Base-by-base conservation (phyloP, 2,329 filamentous ascomycete genomes). In the Emergomyces africanus region DNA sequence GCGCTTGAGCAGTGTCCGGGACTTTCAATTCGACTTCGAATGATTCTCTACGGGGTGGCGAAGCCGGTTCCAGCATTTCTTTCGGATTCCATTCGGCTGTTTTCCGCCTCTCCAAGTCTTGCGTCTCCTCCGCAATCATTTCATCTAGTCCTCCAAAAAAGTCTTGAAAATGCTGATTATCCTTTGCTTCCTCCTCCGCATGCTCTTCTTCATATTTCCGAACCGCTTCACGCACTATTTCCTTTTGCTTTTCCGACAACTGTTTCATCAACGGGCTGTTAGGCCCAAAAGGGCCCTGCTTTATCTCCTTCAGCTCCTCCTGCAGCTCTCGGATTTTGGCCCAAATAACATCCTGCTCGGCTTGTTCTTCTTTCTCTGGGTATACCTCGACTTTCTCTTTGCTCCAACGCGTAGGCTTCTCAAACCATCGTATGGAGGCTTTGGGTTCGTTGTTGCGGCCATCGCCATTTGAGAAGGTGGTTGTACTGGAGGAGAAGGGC, bases 191-290 rank as follows among this genome's bases (percentile, higher is more conserved):
- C 25, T 61, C 54, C 41, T 67, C 62, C 23, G 67, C 68, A 46
- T 73, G 66, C 54, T 75, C 69, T 9, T 67, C 69, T n/a, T 74
- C 72, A 61, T 73, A 70, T 66, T 74, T 71, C 20, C 68, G 68
- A 30, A 78, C 63, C n/a, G 73, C 75, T 61, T 76, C 72, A 18
- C 76, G 65, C 12, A 74, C 70, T 61, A 72, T 70, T 48, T 68
- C 67, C 60, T 74, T 68, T 44, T 78, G 73, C 18, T 75, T 65
- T 54, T 75, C 71, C 1, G 75, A 71, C 33, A 78, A 63, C 20
- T 67, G 65, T 59, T 67, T 69, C 61, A 78, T 77, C 50, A 78
- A 77, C 20, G 69, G 67, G 61, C 76, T 73, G 60, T 76, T 71
- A 15, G 73, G 73, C 30, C 68, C 68, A 61, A 74, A 77, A 14